A percentile compares a stretch with the other conserved stretches of the same genome.
These are phyloP conservation scores for Colletotrichum tamarilloi DNA, from an alignment of 2,329 filamentous ascomycete species.

Conservation along the genomic window DNA sequence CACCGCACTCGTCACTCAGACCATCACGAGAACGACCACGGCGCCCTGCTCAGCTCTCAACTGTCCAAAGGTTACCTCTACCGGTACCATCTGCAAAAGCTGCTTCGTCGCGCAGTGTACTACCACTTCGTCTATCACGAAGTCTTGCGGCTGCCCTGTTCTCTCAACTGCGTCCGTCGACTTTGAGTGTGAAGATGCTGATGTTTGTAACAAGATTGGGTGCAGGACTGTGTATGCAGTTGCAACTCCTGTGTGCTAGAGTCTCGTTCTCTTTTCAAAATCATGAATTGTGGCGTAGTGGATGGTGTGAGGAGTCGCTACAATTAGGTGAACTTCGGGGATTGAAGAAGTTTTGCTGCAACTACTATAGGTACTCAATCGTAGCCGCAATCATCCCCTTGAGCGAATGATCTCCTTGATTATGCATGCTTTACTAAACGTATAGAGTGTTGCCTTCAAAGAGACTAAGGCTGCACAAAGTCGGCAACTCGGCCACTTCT, in stretches of 20 bases:
- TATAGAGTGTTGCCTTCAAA: neutral
- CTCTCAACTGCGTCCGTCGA: conserved; percentile 44
- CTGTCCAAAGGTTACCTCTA: conserved; percentile 48
- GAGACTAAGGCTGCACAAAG: neutral
- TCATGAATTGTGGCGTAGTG: neutral
- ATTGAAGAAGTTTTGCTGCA: neutral
- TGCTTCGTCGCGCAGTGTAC: conserved; percentile 47
- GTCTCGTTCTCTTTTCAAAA: neutral
- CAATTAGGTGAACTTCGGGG: neutral
- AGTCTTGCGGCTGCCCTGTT: conserved; percentile 45
- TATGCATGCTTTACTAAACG: no score
- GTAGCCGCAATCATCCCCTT: neutral
- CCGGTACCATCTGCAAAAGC: conserved; percentile 44
- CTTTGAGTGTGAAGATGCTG: conserved; percentile 41
- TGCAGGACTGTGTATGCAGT: conserved; percentile 30
- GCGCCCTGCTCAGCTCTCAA: conserved; percentile 5
- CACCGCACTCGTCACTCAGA: conserved; percentile 11
- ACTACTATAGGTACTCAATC: neutral
- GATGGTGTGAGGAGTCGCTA: neutral
- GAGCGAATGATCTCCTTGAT: neutral
- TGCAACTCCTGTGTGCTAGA: conserved; percentile 14
- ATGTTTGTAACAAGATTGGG: conserved; percentile 29
- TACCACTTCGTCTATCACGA: conserved; percentile 42
- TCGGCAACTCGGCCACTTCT: neutral
- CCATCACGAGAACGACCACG: conserved; percentile 6